These are phyloP conservation scores for Chlorophyllum brunneum DNA, from an alignment of 768 basidiomycete genomes.

Conservation along the genomic window DNA sequence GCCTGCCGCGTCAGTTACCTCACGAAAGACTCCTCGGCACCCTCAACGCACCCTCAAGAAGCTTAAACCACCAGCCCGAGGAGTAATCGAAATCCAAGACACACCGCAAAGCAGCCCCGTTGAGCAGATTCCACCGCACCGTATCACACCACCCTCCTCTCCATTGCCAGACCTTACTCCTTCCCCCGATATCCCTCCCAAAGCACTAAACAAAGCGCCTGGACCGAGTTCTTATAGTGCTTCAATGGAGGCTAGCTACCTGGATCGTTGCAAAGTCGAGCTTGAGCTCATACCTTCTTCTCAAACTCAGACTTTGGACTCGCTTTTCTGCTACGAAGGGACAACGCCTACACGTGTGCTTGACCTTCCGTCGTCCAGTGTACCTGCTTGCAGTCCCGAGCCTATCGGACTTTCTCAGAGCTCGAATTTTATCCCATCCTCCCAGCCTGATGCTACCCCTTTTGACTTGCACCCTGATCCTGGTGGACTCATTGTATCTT, in stretches of 20 bases:
- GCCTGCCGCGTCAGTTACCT: neutral
- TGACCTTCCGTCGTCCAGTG: neutral
- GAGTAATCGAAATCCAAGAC: neutral
- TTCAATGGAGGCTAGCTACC: neutral
- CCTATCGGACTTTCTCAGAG: constrained; percentile 16
- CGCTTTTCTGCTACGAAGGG: constrained; percentile 7
- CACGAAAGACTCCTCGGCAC: neutral
- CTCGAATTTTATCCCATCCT: constrained; percentile 7
- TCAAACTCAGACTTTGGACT: constrained; percentile 25
- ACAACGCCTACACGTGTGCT: neutral
- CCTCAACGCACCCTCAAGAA: neutral
- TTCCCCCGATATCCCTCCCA: neutral
- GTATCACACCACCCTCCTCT: constrained; percentile 6
- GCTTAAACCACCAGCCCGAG: neutral
- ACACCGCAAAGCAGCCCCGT: neutral
- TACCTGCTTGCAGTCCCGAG: neutral
- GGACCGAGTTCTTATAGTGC: neutral
- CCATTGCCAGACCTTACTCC: constrained; percentile 9
- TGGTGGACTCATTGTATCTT: constrained; percentile 11
- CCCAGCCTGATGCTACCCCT: neutral
- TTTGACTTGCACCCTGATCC: neutral
- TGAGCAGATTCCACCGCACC: neutral
- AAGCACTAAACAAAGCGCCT: neutral
- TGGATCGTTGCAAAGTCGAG: neutral
- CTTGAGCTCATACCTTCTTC: constrained; percentile 29